Evolutionary conservation across 108 stramenopile species (phyloP), one percentile per base, ranked within the genome.

Genomic region (Nitzschia putrida): DNA sequence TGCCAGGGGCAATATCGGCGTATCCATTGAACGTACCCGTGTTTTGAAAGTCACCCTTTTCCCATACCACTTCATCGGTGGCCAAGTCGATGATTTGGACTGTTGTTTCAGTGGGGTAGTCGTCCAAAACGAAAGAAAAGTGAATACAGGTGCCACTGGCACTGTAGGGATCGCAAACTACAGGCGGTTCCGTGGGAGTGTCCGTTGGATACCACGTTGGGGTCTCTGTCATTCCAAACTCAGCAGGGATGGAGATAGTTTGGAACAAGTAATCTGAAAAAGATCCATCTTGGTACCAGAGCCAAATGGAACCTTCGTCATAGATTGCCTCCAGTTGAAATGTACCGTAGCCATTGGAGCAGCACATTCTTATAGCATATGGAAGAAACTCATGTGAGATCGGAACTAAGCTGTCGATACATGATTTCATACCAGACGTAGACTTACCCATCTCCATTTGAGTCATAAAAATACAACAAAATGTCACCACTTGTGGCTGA

Each of bases 371-470:
- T 1, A 49, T 1, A 18, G 6, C 14, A 6, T 1, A 49, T 4
- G 47, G 1, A 2, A 49, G n/a, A 49, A 18, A 18, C 1, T 3
- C n/a, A 2, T 6, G 18, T 49, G 14, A 18, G 14, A 18, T n/a
- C n/a, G n/a, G n/a, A n/a, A n/a, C n/a, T n/a, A n/a, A n/a, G n/a
- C n/a, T n/a, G n/a, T n/a, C n/a, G n/a, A n/a, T n/a, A n/a, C n/a
- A n/a, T n/a, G n/a, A n/a, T n/a, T n/a, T n/a, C n/a, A n/a, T n/a
- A n/a, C n/a, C n/a, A n/a, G n/a, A n/a, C n/a, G n/a, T n/a, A n/a
- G n/a, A 18, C 47, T 2, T 49, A 49, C 47, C 58, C 58, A 39
- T 60, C 58, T 0, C 58, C 58, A 60, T 13, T n/a, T 14, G 13
- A 2, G 7, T 60, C 58, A 13, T 12, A 34, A 34, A 34, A 4